Evolutionary conservation across 352 stramenopile genomes (phyloP).

Genomic region (Pseudoperonospora humuli): DNA sequence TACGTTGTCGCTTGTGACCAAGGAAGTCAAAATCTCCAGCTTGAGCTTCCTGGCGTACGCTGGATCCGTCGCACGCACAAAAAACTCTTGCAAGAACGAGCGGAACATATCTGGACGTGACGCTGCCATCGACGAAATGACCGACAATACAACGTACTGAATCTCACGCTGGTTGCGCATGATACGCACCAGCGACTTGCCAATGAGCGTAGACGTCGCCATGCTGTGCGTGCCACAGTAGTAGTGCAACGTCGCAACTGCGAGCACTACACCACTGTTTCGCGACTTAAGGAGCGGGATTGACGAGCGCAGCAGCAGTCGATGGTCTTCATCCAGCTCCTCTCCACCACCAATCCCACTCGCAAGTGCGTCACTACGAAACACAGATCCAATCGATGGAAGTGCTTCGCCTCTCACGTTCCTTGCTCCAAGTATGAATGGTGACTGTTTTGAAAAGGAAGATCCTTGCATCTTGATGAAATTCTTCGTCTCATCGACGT

Average conservation of each 20-base stretch:
- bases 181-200: slow-evolving; percentile 95
- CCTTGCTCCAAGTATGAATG: slow-evolving; percentile 35
- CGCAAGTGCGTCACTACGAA: slow-evolving; percentile 55
- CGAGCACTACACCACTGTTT: slow-evolving; percentile 96
- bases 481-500: slow-evolving; percentile 5
- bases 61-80: slow-evolving; percentile 93
- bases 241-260: slow-evolving; percentile 94
- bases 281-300: slow-evolving; percentile 95
- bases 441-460: slow-evolving; percentile 27
- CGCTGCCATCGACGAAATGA: slow-evolving; percentile 92
- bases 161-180: slow-evolving; percentile 96
- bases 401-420: slow-evolving; percentile 33
- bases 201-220: slow-evolving; percentile 86
- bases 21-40: slow-evolving; percentile 93
- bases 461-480: slow-evolving; percentile 15
- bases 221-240: slow-evolving; percentile 92
- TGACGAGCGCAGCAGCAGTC: slow-evolving; percentile 90
- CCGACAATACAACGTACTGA: slow-evolving; percentile 95
- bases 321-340: slow-evolving; percentile 94
- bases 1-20: slow-evolving; percentile 90
- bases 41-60: slow-evolving; percentile 95
- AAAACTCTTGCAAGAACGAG: slow-evolving; percentile 96
- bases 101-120: slow-evolving; percentile 94
- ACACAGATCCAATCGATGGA: slow-evolving; percentile 68
- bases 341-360: slow-evolving; percentile 62